Base-by-base conservation (phyloP, 164 flowering plant species). In the Platanus orientalis region DNA sequence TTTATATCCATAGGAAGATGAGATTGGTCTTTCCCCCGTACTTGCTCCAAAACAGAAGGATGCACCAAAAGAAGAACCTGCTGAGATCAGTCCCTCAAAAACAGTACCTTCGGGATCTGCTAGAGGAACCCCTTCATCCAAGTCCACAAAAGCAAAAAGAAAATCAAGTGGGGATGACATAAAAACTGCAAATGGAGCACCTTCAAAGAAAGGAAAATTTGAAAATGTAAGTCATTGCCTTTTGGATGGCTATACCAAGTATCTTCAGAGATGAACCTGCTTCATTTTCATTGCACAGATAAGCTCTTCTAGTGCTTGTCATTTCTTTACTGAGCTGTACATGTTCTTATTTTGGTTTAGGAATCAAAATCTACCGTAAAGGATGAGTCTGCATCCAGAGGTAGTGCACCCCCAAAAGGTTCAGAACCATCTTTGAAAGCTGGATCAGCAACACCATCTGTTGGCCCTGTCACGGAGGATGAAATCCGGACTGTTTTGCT, bases 81-180 rank as follows among this genome's bases (percentile, higher is more conserved):
- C 66, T 66, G 97, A 92, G 16, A 85, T 66, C 67, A 89, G 83
- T 62, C 90, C 97, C 26, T 42, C 68, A 39, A 92, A 92, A 75
- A 42, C 88, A 29, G 65, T 60, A 25, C 61, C 84, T 58, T 59
- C 86, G n/a, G 85, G 71, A 48, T 71, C 93, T 69, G 66, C 82
- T 62, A 82, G 80, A 29, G 88, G 84, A 53, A 86, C 95, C 34
- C 81, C 96, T 21, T 47, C 83, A 48, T 72, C 93, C 6, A 95
- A 92, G 75, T 79, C 96, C 27, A 16, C 87, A n/a, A 95, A 95
- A 75, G 87, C 89, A 19, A 95, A 95, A 76, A 88, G 97, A 67
- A 95, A 90, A 74, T 50, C 75, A 20, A 78, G 77, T 66, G 82
- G 79, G 45, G 99, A 92, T 71, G 97, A 92, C 63, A 58, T 66